Conservation (phyloP, 176 grass and related monocot genomes). For the Avena sativa region DNA sequence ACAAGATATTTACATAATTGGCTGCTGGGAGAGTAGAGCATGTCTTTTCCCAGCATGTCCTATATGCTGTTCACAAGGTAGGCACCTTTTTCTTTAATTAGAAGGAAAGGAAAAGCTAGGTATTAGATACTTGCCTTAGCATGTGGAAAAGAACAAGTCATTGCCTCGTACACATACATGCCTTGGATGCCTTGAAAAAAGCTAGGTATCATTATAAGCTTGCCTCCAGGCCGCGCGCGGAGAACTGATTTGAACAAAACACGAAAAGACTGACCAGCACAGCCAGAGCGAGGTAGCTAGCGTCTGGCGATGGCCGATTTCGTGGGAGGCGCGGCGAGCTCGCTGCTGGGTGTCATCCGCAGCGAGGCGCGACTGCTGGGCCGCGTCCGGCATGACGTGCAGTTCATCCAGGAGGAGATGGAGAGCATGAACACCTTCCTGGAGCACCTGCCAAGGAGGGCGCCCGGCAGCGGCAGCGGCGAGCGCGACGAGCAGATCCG, state of each 20-base stretch:
- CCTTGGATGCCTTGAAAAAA: too few species aligned
- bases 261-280: neutral
- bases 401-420: constrained; percentile 12
- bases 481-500: neutral
- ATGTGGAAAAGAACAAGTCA: neutral
- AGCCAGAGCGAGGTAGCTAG: neutral
- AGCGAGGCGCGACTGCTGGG: neutral
- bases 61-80: neutral
- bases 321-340: neutral
- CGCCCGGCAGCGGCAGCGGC: neutral
- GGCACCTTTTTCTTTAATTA: neutral
- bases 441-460: neutral
- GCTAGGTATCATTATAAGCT: neutral
- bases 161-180: neutral
- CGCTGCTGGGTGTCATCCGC: neutral
- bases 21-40: neutral
- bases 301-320: neutral
- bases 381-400: neutral
- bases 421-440: constrained; percentile 24
- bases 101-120: neutral
- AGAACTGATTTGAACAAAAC: neutral
- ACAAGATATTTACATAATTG: too few species aligned
- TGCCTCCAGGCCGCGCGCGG: neutral
- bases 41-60: too few species aligned
- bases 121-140: neutral